Evolutionary conservation across 768 basidiomycete genomes (phyloP).

Genomic region (Collybia mongolica): DNA sequence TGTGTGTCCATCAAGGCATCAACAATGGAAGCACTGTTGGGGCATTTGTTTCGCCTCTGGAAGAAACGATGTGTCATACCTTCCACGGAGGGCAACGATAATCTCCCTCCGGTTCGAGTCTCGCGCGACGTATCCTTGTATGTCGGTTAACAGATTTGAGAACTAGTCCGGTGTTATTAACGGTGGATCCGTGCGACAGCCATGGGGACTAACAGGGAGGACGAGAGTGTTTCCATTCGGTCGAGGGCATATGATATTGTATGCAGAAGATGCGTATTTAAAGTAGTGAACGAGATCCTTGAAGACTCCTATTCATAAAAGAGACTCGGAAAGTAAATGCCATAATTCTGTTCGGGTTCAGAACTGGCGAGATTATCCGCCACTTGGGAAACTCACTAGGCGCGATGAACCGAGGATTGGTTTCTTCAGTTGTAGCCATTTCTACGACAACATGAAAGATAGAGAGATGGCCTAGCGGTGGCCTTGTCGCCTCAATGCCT

Average conservation of each 20-base stretch:
- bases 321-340: no score
- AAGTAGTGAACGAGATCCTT: slow-evolving; percentile 50
- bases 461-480: no score
- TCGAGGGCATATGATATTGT: slow-evolving; percentile 39
- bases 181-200: not conserved
- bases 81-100: slow-evolving; percentile 49
- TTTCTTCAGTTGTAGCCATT: no score
- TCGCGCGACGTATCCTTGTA: slow-evolving; percentile 50
- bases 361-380: no score
- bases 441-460: no score
- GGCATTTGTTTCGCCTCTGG: not conserved
- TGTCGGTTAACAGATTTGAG: slow-evolving; percentile 37
- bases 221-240: slow-evolving; percentile 51
- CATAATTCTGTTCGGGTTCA: no score
- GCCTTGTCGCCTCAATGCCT: no score
- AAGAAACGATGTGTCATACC: slow-evolving; percentile 25
- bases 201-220: slow-evolving; percentile 4
- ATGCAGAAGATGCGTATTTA: slow-evolving; percentile 56
- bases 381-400: no score
- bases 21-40: slow-evolving; percentile 35
- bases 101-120: slow-evolving; percentile 45
- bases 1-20: slow-evolving; percentile 43
- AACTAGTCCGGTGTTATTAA: slow-evolving; percentile 27
- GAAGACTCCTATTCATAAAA: slow-evolving; percentile 30
- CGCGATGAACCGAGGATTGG: no score